Evolutionary conservation across 2,329 filamentous ascomycete genomes (phyloP).

Genomic region (Diaporthe australafricana): DNA sequence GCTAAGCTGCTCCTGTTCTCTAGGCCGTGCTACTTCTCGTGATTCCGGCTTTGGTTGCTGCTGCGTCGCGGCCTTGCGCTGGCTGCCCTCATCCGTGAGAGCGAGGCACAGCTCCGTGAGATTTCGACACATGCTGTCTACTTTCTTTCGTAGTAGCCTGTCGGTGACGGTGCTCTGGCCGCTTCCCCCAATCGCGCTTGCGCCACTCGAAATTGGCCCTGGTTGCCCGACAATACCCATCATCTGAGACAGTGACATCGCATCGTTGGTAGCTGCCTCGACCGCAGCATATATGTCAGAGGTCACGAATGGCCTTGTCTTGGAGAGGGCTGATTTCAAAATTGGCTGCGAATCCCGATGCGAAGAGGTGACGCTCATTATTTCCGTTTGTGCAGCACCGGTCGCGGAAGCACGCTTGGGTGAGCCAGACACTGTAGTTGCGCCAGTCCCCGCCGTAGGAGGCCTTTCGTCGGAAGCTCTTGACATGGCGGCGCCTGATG

Average conservation of each 20-base stretch:
- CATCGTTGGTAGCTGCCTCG: slow-evolving; percentile 85
- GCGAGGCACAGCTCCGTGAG: slow-evolving; percentile 93
- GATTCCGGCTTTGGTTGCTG: slow-evolving; percentile 31
- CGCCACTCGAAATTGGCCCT: slow-evolving; percentile 74
- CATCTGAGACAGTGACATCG: slow-evolving; percentile 81
- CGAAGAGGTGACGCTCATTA: slow-evolving; percentile 48
- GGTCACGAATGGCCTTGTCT: slow-evolving; percentile 77
- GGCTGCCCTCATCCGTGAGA: slow-evolving; percentile 71
- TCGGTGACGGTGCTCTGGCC: slow-evolving; percentile 70
- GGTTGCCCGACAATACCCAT: slow-evolving; percentile 79
- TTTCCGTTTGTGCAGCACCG: slow-evolving; percentile 56
- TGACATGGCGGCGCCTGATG: slow-evolving; percentile 83
- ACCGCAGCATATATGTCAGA: slow-evolving; percentile 81
- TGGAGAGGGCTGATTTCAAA: slow-evolving; percentile 82
- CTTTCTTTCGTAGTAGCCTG: slow-evolving; percentile 87
- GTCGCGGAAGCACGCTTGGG: slow-evolving; percentile 77
- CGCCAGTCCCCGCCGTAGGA: slow-evolving; percentile 88
- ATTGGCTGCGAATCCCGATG: slow-evolving; percentile 77
- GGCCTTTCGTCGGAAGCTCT: slow-evolving; percentile 83
- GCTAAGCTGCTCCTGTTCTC: slow-evolving; percentile 44
- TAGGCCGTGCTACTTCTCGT: slow-evolving; percentile 38
- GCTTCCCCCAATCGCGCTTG: slow-evolving; percentile 69
- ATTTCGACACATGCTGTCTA: slow-evolving; percentile 91
- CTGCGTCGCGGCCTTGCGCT: slow-evolving; percentile 47
- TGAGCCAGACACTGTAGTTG: slow-evolving; percentile 90